phyloP scores from a whole-genome alignment of 257 asterid species.

The Solanum raphanifolium region DNA sequence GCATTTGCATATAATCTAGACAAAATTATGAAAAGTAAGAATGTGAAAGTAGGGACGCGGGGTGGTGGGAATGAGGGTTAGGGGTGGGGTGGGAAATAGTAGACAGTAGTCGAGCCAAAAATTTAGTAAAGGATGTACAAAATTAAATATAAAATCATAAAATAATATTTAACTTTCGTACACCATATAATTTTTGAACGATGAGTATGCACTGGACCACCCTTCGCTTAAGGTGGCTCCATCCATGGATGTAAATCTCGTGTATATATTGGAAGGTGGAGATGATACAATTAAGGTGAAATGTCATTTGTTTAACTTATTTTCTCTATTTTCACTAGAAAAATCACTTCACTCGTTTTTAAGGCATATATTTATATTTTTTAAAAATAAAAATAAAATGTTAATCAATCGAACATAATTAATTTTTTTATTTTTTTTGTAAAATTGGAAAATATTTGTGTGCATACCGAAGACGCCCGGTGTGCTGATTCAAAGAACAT shows the following conservation, averaged over 20 bases:
- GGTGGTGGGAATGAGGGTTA: neutral
- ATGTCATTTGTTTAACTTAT: neutral
- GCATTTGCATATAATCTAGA: too few relatives aligned
- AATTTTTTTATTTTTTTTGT: too few relatives aligned
- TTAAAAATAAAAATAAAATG: too few relatives aligned
- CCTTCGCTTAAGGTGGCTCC: neutral
- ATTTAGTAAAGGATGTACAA: neutral
- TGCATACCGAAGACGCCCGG: neutral
- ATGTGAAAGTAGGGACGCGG: too few relatives aligned
- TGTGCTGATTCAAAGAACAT: neutral
- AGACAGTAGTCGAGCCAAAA: neutral
- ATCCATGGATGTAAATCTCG: too few relatives aligned
- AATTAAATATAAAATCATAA: neutral
- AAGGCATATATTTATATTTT: too few relatives aligned
- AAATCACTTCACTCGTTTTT: too few relatives aligned
- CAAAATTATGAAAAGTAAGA: too few relatives aligned
- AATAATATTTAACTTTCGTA: neutral
- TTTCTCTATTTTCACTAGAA: too few relatives aligned
- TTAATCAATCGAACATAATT: neutral
- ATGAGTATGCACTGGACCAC: too few relatives aligned
- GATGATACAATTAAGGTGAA: too few relatives aligned
- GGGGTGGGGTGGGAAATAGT: neutral
- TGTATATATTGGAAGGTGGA: neutral
- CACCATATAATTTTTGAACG: neutral
- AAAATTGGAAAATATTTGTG: too few relatives aligned